Base-by-base conservation (phyloP, 139 green algal species). In the Desmodesmus armatus region DNA sequence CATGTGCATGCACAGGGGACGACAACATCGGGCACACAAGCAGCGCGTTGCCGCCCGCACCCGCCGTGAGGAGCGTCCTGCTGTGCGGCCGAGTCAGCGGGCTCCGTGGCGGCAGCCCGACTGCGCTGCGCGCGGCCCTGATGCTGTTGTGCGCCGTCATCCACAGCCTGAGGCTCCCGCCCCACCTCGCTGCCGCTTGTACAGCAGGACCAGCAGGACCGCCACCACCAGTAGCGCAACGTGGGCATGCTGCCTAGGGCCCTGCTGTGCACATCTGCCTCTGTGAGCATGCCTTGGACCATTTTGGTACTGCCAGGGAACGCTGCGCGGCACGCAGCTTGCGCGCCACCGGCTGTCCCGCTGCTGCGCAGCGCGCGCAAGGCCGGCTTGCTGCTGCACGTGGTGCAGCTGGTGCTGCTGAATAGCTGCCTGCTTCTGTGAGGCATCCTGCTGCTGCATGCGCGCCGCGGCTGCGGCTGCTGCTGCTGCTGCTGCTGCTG, bases 101-200 rank as follows among this genome's bases (percentile, higher is more conserved):
- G 27, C 2, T 3, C 25, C n/a, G 51, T 55, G 23, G 74, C 49
- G 29, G 19, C 25, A 51, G 25, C 39, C 35, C 53, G 19, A 31
- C 76, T 41, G 37, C 76, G 69, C 69, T 29, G 60, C 60, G 15
- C 5, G 25, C 13, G 60, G 25, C 11, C 17, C 27, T 69, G 60
- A 9, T 33, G 60, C 60, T 17, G 60, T 5, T 17, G 11, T 17
- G n/a, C 5, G 13, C 60, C 17, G 60, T 29, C 60, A 69, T 5
- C 60, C 15, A 5, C 60, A 69, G 60, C n/a, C n/a, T n/a, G n/a
- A n/a, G n/a, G n/a, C n/a, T n/a, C 41, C 66, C 66, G 9, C n/a
- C n/a, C 76, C 13, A 35, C 55, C 55, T 25, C 72, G 76, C 53
- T 82, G 76, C 37, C 72, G 76, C 55, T 82, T 82, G 53, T 82